phyloP scores from a whole-genome alignment of 331 rosid species.

The Spiraea crenata region DNA sequence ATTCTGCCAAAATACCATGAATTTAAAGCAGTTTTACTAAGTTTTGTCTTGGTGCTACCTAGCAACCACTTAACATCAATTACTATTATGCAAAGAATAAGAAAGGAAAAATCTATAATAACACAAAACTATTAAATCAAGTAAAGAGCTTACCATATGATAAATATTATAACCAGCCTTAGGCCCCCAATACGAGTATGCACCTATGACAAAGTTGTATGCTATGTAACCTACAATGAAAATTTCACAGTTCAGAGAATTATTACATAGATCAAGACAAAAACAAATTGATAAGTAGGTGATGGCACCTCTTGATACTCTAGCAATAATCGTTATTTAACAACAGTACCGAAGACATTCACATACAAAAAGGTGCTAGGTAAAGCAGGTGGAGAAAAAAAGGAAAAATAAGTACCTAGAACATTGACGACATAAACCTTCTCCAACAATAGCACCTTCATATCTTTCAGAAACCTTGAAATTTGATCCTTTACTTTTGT shows the following conservation, averaged over 20 bases:
- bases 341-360: conserved; percentile 3
- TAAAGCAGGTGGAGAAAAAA: conserved; percentile 20
- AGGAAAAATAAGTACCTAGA: conserved; percentile 51
- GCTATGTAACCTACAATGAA: conserved; percentile 54
- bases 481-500: conserved; percentile 27
- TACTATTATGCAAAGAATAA: background rate
- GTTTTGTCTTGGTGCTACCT: conserved; percentile 14
- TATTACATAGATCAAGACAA: background rate
- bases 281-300: conserved; percentile 12
- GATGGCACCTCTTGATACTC: background rate
- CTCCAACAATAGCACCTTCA: conserved; percentile 62
- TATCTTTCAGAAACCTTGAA: conserved; percentile 49
- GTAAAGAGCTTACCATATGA: conserved; percentile 56
- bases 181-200: conserved; percentile 97
- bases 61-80: conserved; percentile 2
- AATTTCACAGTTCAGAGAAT: conserved; percentile 15
- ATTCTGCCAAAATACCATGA: conserved; percentile 44
- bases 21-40: conserved; percentile 6
- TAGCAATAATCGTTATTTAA: background rate
- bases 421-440: conserved; percentile 68
- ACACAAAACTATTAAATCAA: background rate
- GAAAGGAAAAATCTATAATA: background rate
- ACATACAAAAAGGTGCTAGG: conserved; percentile 7
- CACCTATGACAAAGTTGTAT: conserved; percentile 84
- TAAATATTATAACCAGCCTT: conserved; percentile 77